Conservation (phyloP, 768 basidiomycete genomes). For the Pisolithus albus region DNA sequence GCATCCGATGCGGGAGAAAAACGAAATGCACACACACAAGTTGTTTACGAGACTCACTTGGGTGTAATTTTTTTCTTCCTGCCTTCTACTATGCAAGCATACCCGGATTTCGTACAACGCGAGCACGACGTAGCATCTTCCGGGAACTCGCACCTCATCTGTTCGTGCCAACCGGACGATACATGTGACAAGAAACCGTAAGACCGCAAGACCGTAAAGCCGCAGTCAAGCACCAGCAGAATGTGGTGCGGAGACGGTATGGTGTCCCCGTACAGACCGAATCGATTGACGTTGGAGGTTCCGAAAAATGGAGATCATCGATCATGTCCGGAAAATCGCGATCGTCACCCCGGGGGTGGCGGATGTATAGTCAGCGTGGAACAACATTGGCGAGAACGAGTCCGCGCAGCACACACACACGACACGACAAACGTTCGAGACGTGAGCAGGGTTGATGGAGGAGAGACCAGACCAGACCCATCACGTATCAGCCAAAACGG, state of each 20-base stretch:
- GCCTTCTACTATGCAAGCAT: conserved; percentile 79
- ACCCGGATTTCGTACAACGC: conserved; percentile 65
- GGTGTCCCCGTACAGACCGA: background rate
- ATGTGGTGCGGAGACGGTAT: background rate
- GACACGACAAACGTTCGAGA: background rate
- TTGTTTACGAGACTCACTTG: conserved; percentile 51
- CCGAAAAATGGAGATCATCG: background rate
- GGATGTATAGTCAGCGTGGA: background rate
- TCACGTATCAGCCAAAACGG: background rate
- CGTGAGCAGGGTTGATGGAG: background rate
- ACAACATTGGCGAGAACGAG: background rate
- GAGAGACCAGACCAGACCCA: background rate
- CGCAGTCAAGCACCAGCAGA: conserved; percentile 2
- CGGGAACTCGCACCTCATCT: conserved; percentile 89
- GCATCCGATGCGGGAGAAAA: background rate
- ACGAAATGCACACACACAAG: too few relatives aligned
- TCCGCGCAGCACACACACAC: background rate
- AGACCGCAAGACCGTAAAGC: conserved; percentile 12
- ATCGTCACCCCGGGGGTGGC: background rate
- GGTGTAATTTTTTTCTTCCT: conserved; percentile 71
- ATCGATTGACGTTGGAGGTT: too few relatives aligned
- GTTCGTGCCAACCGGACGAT: conserved; percentile 7
- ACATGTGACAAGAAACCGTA: conserved; percentile 2
- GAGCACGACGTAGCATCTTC: conserved; percentile 67
- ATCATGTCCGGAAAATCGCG: background rate